Evolutionary conservation across 768 basidiomycete species (phyloP).

Genomic region (Amanita inopinata): DNA sequence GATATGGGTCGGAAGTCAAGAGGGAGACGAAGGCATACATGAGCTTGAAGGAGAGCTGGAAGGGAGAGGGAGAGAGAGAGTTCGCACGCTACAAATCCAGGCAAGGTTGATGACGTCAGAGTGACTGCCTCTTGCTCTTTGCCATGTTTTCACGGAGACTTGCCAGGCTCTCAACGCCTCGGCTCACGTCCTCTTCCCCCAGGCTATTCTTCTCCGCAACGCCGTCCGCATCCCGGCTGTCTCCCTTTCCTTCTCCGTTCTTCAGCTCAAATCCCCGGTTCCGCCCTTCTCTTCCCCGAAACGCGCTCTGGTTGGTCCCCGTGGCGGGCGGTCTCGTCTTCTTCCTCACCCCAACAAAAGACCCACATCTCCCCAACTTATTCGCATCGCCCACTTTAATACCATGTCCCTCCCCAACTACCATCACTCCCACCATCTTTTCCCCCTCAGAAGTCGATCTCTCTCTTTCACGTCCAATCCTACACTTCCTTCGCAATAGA

Average conservation of each 20-base stretch:
- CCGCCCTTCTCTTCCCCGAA: slow-evolving; percentile 24
- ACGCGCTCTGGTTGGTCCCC: slow-evolving; percentile 43
- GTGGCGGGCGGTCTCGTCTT: slow-evolving; percentile 44
- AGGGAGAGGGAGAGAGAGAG: slow-evolving; percentile 10
- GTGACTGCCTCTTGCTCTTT: not conserved
- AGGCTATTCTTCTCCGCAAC: slow-evolving; percentile 3
- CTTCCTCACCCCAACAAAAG: slow-evolving; percentile 35
- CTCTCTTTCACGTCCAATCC: slow-evolving; percentile 34
- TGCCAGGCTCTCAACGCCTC: not conserved
- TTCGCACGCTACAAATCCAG: slow-evolving; percentile 2
- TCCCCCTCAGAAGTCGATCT: slow-evolving; percentile 61
- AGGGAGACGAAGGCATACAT: slow-evolving; percentile 91
- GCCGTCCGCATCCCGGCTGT: slow-evolving; percentile 8
- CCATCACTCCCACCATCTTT: slow-evolving; percentile 32
- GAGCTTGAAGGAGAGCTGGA: no score
- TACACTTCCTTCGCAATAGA: slow-evolving; percentile 38
- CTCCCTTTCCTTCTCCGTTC: slow-evolving; percentile 13
- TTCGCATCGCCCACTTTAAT: slow-evolving; percentile 41
- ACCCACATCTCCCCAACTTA: slow-evolving; percentile 32
- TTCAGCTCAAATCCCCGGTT: no score
- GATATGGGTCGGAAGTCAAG: slow-evolving; percentile 84
- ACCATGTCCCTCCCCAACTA: slow-evolving; percentile 23
- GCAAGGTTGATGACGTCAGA: slow-evolving; percentile 4
- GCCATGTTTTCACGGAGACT: slow-evolving; percentile 8
- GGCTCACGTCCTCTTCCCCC: slow-evolving; percentile 7